Conservation (phyloP, 768 basidiomycete genomes). For the Cystofilobasidium macerans region DNA sequence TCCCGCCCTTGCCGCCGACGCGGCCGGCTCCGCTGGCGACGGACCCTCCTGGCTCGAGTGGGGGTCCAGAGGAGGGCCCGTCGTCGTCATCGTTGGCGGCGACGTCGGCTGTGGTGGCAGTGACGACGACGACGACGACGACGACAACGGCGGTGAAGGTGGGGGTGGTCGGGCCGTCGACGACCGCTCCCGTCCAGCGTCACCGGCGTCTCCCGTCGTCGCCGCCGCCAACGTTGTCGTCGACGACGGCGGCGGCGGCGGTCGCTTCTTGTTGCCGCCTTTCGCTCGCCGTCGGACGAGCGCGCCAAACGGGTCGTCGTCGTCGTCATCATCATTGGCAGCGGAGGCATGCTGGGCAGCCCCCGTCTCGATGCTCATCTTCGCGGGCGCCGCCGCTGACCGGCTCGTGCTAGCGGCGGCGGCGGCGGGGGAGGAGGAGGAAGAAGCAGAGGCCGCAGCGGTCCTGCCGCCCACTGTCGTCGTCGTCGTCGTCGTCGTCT, state of each 20-base stretch:
- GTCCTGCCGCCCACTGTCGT: no score
- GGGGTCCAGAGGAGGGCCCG: no score
- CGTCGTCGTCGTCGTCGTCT: no score
- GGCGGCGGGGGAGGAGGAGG: background rate
- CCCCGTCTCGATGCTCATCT: background rate
- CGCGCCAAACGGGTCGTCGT: slow-evolving; percentile 12
- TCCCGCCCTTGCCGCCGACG: no score
- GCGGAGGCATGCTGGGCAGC: background rate
- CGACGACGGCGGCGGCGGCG: background rate
- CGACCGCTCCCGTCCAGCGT: no score
- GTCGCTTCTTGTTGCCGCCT: no score
- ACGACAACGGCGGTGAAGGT: no score
- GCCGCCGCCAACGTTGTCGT: background rate
- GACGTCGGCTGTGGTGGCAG: background rate
- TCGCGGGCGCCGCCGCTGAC: background rate
- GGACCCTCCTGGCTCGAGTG: no score
- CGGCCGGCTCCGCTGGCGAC: background rate
- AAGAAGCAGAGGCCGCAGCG: background rate
- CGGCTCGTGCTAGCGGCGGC: no score
- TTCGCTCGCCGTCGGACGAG: background rate
- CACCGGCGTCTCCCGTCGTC: background rate
- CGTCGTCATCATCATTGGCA: background rate
- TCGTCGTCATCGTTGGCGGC: background rate
- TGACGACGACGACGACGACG: background rate
- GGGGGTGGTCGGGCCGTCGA: no score